Evolutionary conservation across 352 stramenopile genomes (phyloP).

Genomic region (Globisporangium rhizosaccharum): DNA sequence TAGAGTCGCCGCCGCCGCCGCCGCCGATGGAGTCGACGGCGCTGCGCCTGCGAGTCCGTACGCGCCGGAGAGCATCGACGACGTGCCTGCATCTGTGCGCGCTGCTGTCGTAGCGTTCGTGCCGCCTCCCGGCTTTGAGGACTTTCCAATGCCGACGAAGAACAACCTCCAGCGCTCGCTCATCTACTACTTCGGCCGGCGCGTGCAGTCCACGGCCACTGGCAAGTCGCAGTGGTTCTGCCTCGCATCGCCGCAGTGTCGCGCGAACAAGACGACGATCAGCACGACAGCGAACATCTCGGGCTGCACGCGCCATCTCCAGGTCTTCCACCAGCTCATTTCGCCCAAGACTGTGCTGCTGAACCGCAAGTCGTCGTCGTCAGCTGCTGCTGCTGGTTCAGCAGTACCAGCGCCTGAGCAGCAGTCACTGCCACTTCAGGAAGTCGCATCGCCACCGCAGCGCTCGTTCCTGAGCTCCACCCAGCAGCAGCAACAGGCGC

Average conservation of each 20-base stretch:
- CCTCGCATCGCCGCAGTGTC: slow-evolving; percentile 17
- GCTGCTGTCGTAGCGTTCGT: slow-evolving; percentile 12
- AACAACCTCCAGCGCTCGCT: slow-evolving; percentile 23
- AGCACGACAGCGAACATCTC: slow-evolving; percentile 21
- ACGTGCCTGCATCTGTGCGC: slow-evolving; percentile 10
- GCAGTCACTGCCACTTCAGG: not conserved
- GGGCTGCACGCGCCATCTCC: slow-evolving; percentile 20
- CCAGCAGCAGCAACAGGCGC: too few relatives aligned
- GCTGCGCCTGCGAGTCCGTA: not conserved
- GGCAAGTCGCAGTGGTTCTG: slow-evolving; percentile 22
- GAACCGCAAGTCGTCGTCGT: slow-evolving; percentile 5
- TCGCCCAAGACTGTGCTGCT: slow-evolving; percentile 18
- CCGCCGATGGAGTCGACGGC: not conserved
- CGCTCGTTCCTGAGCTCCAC: too few relatives aligned
- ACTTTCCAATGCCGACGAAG: slow-evolving; percentile 17
- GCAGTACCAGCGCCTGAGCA: too few relatives aligned
- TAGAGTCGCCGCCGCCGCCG: too few relatives aligned
- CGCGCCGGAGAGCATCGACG: slow-evolving; percentile 3
- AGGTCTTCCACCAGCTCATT: slow-evolving; percentile 20
- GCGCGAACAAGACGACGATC: slow-evolving; percentile 18
- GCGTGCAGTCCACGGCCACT: slow-evolving; percentile 8
- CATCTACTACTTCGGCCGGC: slow-evolving; percentile 21
- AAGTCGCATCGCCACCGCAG: too few relatives aligned
- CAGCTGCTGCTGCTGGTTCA: not conserved
- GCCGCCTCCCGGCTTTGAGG: slow-evolving; percentile 13